Evolutionary conservation across 2,329 filamentous ascomycete species (phyloP).

Genomic region (Penicillium sp.): DNA sequence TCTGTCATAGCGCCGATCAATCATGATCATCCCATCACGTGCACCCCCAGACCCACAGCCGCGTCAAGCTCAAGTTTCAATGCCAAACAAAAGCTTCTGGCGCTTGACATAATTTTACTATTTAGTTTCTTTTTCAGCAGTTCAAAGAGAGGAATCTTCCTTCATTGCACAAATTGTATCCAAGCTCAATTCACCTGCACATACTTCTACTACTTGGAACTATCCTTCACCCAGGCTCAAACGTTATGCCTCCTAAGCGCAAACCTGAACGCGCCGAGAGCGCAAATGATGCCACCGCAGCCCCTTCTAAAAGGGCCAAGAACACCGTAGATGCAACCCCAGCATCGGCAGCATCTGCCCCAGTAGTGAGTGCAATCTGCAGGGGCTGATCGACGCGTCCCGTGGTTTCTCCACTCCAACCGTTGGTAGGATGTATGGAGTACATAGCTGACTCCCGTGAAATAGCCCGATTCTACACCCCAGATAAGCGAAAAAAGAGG

Average conservation of each 20-base stretch:
- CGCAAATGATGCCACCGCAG: slow-evolving; percentile 16
- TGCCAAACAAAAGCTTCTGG: slow-evolving; percentile 8
- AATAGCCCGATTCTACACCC: slow-evolving; percentile 14
- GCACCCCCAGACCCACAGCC: slow-evolving; percentile 11
- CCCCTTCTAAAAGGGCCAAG: slow-evolving; percentile 27
- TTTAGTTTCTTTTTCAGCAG: not conserved
- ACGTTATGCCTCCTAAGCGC: slow-evolving; percentile 26
- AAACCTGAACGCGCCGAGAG: slow-evolving; percentile 24
- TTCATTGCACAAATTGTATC: not conserved
- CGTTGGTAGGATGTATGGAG: not conserved
- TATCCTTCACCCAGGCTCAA: not conserved
- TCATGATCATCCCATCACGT: slow-evolving; percentile 10
- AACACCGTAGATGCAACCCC: slow-evolving; percentile 5
- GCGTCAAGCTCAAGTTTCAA: slow-evolving; percentile 9
- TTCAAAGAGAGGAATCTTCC: not conserved
- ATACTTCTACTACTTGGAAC: not conserved
- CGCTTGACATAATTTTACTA: not conserved
- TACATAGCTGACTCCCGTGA: not conserved
- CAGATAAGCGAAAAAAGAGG: slow-evolving; percentile 32
- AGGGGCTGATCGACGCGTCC: slow-evolving; percentile 13
- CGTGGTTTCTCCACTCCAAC: slow-evolving; percentile 7
- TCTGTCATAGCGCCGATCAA: not conserved
- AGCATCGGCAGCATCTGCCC: not conserved
- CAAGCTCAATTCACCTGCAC: not conserved
- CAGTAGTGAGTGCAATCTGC: slow-evolving; percentile 17